A percentile compares a stretch with the other conserved stretches of the same genome.
These are phyloP conservation scores for Yamadazyma epiphylla DNA, from an alignment of 1,139 yeast genomes.

Conservation along the genomic window DNA sequence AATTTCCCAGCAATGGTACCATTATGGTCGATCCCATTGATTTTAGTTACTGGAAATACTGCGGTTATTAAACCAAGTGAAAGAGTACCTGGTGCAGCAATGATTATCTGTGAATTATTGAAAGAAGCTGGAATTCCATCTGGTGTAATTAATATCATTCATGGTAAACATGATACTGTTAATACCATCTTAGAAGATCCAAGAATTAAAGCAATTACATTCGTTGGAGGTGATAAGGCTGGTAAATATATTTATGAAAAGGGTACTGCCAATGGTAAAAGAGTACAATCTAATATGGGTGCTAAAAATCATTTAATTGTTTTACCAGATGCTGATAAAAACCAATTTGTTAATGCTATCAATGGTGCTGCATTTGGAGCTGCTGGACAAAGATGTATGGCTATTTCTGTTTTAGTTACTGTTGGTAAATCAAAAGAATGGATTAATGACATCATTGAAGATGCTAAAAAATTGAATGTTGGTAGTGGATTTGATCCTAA, in stretches of 20 bases:
- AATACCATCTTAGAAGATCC: constrained; percentile 73
- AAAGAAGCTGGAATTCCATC: constrained; percentile 77
- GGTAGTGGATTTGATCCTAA: constrained; percentile 64
- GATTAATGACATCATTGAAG: constrained; percentile 57
- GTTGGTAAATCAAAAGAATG: constrained; percentile 68
- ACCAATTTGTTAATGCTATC: constrained; percentile 62
- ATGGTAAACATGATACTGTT: constrained; percentile 75
- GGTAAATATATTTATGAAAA: constrained; percentile 69
- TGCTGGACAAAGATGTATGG: constrained; percentile 86
- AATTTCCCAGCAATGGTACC: constrained; percentile 89
- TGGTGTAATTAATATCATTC: constrained; percentile 71
- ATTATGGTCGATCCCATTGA: constrained; percentile 75
- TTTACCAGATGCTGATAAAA: constrained; percentile 69
- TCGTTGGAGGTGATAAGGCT: constrained; percentile 76
- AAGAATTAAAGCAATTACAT: constrained; percentile 72
- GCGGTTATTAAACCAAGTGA: constrained; percentile 76
- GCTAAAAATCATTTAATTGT: constrained; percentile 77
- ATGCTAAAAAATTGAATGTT: constrained; percentile 55
- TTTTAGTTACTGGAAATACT: constrained; percentile 76
- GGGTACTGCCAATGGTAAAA: constrained; percentile 67
- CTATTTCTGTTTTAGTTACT: constrained; percentile 71
- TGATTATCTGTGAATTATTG: constrained; percentile 71
- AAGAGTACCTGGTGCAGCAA: constrained; percentile 76
- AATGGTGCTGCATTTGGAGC: constrained; percentile 84
- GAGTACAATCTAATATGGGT: constrained; percentile 76